Conservation (phyloP, 352 stramenopile genomes). For the Thalassiosira sp. region DNA sequence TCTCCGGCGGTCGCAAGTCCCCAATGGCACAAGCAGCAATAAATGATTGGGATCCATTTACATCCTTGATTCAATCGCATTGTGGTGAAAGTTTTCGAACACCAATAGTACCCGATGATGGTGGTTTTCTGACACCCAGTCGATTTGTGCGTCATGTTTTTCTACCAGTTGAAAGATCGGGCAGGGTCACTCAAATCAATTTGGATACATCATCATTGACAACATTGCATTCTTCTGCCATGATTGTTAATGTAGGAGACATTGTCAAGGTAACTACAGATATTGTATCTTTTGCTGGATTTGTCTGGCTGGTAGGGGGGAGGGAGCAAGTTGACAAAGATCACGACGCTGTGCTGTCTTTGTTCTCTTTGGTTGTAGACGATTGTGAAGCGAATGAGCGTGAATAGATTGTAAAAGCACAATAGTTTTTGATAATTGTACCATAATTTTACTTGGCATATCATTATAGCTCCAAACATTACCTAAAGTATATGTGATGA, state of each 20-base stretch:
- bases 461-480: too few relatives aligned
- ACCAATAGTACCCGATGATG: neutral
- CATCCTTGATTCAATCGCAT: conserved; percentile 29
- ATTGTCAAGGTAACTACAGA: conserved; percentile 18
- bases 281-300: conserved; percentile 28
- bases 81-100: neutral
- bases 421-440: too few relatives aligned
- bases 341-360: conserved; percentile 11
- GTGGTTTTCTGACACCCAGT: conserved; percentile 9
- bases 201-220: neutral
- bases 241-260: conserved; percentile 26
- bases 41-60: conserved; percentile 30
- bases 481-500: too few relatives aligned
- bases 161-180: conserved; percentile 13
- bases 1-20: conserved; percentile 31
- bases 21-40: conserved; percentile 11
- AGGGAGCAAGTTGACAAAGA: conserved; percentile 21
- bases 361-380: conserved; percentile 9
- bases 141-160: conserved; percentile 28
- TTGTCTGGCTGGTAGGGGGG: conserved; percentile 30
- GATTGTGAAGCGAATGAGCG: too few relatives aligned
- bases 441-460: too few relatives aligned
- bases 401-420: too few relatives aligned
- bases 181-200: conserved; percentile 4
- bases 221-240: conserved; percentile 21